Percentiles rank a stretch among this genome's conserved stretches.
Conservation (phyloP, 202 grass and related monocot genomes). For the Brachypodium distachyon region DNA sequence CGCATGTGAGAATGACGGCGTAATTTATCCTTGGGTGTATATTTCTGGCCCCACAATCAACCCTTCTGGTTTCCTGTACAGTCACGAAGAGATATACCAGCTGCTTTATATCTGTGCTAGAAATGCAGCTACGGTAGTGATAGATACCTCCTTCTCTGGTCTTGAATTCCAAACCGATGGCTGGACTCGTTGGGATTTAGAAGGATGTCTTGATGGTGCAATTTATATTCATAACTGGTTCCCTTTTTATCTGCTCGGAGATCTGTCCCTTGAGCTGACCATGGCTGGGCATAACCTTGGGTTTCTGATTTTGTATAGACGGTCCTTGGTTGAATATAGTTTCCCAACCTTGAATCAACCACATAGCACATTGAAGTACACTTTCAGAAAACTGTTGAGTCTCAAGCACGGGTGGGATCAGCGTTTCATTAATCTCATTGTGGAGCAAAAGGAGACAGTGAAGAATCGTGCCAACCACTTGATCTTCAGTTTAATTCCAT, state of each 20-base stretch:
- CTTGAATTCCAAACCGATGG: conserved; percentile 65
- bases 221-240: conserved; percentile 36
- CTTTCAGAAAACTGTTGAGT: conserved; percentile 58
- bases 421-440: conserved; percentile 40
- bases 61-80: conserved; percentile 86
- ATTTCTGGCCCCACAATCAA: conserved; percentile 87
- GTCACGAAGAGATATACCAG: conserved; percentile 49
- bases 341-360: conserved; percentile 74
- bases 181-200: conserved; percentile 59
- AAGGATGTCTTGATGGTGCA: conserved; percentile 31
- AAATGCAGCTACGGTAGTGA: conserved; percentile 71
- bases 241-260: conserved; percentile 62
- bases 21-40: conserved; percentile 97
- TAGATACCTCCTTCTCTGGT: conserved; percentile 90
- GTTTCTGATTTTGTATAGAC: conserved; percentile 60
- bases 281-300: conserved; percentile 76
- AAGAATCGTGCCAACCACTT: conserved; percentile 33
- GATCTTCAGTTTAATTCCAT: too few relatives aligned
- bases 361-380: conserved; percentile 70
- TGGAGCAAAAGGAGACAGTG: conserved; percentile 48
- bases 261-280: conserved; percentile 73
- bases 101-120: conserved; percentile 67
- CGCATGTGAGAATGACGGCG: conserved; percentile 37
- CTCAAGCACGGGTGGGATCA: conserved; percentile 46
- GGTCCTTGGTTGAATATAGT: conserved; percentile 60